A percentile compares a stretch with the other conserved stretches of the same genome.
Evolutionary conservation across 768 basidiomycete genomes (phyloP).

Genomic region (Pisolithus tinctorius): DNA sequence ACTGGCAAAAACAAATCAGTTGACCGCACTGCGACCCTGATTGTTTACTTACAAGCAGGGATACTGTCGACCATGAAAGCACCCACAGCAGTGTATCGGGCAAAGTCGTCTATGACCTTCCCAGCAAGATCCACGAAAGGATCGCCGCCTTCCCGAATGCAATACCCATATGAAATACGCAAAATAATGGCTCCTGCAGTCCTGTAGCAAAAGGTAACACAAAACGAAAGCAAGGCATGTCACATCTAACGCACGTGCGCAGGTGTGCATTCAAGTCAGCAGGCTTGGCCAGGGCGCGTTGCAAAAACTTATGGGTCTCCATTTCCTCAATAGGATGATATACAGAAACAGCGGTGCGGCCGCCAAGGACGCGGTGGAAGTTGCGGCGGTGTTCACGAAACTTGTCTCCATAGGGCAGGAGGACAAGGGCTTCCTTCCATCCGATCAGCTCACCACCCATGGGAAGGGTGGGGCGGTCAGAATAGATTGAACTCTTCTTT

Average conservation of each 20-base stretch:
- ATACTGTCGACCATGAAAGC: conserved; percentile 6
- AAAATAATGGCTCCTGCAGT: conserved; percentile 20
- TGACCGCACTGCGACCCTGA: too few species aligned
- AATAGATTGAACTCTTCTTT: conserved; percentile 45
- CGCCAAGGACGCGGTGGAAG: conserved; percentile 1
- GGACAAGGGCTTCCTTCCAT: background rate
- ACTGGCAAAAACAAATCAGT: conserved; percentile 6
- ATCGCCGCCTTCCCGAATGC: conserved; percentile 26
- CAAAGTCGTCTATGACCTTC: conserved; percentile 11
- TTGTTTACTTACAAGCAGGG: conserved; percentile 4
- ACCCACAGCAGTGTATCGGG: background rate
- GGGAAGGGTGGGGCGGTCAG: conserved; percentile 10
- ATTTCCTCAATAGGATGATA: conserved; percentile 40
- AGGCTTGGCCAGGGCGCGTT: conserved; percentile 42
- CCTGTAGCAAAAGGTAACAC: background rate
- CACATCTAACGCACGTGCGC: conserved; percentile 30
- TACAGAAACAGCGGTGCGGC: conserved; percentile 10
- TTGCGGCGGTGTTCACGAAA: conserved; percentile 1
- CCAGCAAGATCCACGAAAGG: conserved; percentile 23
- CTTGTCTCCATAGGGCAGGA: background rate
- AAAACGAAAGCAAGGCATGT: background rate
- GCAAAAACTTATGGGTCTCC: conserved; percentile 44
- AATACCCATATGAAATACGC: conserved; percentile 31
- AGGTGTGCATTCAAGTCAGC: conserved; percentile 41
- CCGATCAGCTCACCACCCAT: conserved; percentile 5